These are phyloP conservation scores for Neonectria neomacrospora DNA, from an alignment of 2,329 filamentous ascomycete genomes.

Conservation along the genomic window DNA sequence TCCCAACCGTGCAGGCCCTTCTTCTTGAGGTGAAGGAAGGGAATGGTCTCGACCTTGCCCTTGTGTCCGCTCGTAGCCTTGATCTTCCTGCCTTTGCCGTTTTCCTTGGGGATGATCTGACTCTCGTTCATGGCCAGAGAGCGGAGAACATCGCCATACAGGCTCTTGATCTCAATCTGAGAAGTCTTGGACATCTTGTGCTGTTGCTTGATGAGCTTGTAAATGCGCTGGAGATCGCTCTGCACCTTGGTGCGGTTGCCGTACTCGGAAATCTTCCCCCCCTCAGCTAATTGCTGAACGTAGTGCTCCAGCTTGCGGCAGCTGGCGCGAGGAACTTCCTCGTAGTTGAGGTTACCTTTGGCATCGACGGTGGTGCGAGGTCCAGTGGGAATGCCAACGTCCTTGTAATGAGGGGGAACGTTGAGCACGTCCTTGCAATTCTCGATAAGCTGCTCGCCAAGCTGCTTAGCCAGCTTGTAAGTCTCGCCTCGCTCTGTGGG, in stretches of 20 bases:
- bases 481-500: conserved; percentile 96
- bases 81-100: conserved; percentile 72
- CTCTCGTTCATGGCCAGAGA: conserved; percentile 98
- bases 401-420: conserved; percentile 90
- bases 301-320: conserved; percentile 98
- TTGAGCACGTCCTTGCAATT: conserved; percentile 95
- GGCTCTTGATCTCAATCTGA: conserved; percentile 93
- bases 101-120: conserved; percentile 93
- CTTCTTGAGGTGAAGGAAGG: conserved; percentile 96
- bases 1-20: conserved; percentile 96
- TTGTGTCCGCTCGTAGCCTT: conserved; percentile 71
- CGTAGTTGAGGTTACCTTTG: conserved; percentile 91
- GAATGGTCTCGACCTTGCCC: conserved; percentile 96
- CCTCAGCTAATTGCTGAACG: conserved; percentile 97
- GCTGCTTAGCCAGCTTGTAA: conserved; percentile 95
- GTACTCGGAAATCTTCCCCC: conserved; percentile 98
- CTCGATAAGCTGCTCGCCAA: conserved; percentile 92
- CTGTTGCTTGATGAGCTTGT: conserved; percentile 98
- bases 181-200: conserved; percentile 97
- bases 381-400: conserved; percentile 90
- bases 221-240: conserved; percentile 92
- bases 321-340: conserved; percentile 86
- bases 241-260: conserved; percentile 98
- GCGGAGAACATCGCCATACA: conserved; percentile 94
- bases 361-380: conserved; percentile 93